These are phyloP conservation scores for Pulicaria dysenterica DNA, from an alignment of 129 eudicot genomes.

Conservation along the genomic window DNA sequence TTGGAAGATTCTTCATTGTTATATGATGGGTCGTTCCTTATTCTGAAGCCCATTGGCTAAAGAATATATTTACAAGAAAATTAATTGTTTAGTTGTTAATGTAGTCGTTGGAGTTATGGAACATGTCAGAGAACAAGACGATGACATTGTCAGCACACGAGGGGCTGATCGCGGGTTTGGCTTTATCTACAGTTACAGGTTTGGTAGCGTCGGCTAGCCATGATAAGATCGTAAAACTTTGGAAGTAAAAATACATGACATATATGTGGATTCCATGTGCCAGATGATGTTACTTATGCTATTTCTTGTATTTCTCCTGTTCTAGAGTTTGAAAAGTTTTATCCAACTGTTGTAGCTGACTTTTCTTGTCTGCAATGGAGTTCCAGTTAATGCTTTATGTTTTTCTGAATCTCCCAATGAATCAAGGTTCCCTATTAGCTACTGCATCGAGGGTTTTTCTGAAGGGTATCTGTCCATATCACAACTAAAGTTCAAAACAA, in stretches of 20 bases:
- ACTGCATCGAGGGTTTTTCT: too few species aligned
- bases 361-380: not conserved
- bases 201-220: slow-evolving; percentile 97
- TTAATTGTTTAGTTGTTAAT: not conserved
- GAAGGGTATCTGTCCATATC: too few species aligned
- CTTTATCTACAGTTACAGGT: slow-evolving; percentile 70
- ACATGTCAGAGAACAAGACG: slow-evolving; percentile 90
- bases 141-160: slow-evolving; percentile 92
- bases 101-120: slow-evolving; percentile 95
- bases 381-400: not conserved
- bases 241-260: slow-evolving; percentile 52
- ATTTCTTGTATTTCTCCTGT: not conserved
- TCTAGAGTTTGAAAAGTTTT: not conserved
- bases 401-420: too few species aligned
- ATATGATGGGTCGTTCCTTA: slow-evolving; percentile 59
- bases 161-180: slow-evolving; percentile 82
- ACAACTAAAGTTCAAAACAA: too few species aligned
- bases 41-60: slow-evolving; percentile 62
- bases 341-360: slow-evolving; percentile 5
- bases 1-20: slow-evolving; percentile 54
- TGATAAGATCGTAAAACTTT: slow-evolving; percentile 87
- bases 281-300: slow-evolving; percentile 5
- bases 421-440: too few species aligned
- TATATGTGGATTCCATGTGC: not conserved
- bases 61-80: not conserved